Conservation (phyloP, 345 rosid species). For the Anastatica hierochuntica region DNA sequence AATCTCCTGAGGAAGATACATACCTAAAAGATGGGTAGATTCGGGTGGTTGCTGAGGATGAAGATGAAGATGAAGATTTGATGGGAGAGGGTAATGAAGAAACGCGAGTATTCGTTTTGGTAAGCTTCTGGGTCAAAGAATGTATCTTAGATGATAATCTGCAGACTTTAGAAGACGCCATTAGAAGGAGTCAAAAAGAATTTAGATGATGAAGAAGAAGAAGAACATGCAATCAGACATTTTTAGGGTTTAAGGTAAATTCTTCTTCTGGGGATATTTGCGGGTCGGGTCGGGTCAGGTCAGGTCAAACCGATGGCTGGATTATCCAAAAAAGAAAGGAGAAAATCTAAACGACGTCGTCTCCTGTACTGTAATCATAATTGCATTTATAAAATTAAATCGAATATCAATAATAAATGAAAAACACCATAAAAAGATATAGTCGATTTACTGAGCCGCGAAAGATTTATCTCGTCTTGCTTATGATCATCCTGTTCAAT, state of each 20-base stretch:
- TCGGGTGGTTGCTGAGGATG: slow-evolving; percentile 26
- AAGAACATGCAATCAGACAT: too few relatives aligned
- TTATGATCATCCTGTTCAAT: too few relatives aligned
- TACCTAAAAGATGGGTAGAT: slow-evolving; percentile 26
- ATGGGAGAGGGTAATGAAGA: slow-evolving; percentile 26
- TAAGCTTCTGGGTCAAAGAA: slow-evolving; percentile 28
- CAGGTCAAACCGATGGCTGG: not conserved
- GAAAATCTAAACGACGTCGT: too few relatives aligned
- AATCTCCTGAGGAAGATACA: too few relatives aligned
- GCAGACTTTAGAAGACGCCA: slow-evolving; percentile 46
- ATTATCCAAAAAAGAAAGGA: not conserved
- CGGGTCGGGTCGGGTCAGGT: slow-evolving; percentile 13
- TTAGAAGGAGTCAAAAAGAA: not conserved
- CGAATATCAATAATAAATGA: too few relatives aligned
- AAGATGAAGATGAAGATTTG: slow-evolving; percentile 23
- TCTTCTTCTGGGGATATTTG: not conserved
- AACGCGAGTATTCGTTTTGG: slow-evolving; percentile 11
- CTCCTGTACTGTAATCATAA: too few relatives aligned
- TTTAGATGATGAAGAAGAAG: not conserved
- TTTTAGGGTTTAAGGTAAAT: slow-evolving; percentile 14
- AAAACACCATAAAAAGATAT: too few relatives aligned
- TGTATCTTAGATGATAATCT: slow-evolving; percentile 46
- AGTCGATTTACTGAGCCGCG: too few relatives aligned
- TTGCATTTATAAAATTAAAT: too few relatives aligned
- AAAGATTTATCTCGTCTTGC: too few relatives aligned